Percentiles rank a stretch among this genome's conserved stretches.
Conservation (phyloP, 768 basidiomycete species). For the Boletus fagicola region DNA sequence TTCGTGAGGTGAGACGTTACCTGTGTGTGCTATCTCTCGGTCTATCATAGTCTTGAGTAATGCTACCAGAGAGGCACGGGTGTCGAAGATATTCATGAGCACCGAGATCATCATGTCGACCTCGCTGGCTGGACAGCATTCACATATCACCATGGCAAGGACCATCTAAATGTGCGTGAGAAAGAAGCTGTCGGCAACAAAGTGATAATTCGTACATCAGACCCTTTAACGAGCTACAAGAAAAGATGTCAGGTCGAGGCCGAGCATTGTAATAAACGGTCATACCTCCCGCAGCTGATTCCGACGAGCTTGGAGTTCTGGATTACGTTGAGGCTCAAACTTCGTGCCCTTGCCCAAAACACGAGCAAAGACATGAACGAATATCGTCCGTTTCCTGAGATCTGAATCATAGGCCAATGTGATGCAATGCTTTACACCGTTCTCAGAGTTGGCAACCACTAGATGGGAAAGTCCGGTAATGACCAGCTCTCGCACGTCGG, state of each 20-base stretch:
- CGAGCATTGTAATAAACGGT: conserved; percentile 5
- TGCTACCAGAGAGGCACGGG: conserved; percentile 63
- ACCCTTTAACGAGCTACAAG: conserved; percentile 65
- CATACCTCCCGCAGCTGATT: conserved; percentile 60
- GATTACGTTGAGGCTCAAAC: conserved; percentile 61
- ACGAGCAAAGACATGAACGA: conserved; percentile 79
- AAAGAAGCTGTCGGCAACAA: not conserved
- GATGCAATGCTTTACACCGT: conserved; percentile 86
- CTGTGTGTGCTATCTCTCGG: conserved; percentile 74
- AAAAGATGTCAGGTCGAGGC: conserved; percentile 3
- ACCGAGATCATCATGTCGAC: conserved; percentile 84
- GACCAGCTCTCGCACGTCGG: conserved; percentile 70
- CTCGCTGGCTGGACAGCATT: conserved; percentile 75
- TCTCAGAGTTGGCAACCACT: conserved; percentile 81
- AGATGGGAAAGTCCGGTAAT: conserved; percentile 80
- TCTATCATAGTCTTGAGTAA: conserved; percentile 85
- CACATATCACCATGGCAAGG: conserved; percentile 82
- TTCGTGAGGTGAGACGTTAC: conserved; percentile 38
- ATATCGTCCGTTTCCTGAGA: conserved; percentile 68
- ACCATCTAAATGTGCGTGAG: conserved; percentile 50
- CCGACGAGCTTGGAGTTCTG: conserved; percentile 45
- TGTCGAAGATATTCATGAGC: conserved; percentile 83
- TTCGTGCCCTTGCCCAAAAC: conserved; percentile 79
- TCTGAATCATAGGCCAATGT: conserved; percentile 75
- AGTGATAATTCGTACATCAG: conserved; percentile 51